A percentile compares a stretch with the other conserved stretches of the same genome.
Conservation (phyloP, 2,329 filamentous ascomycete species). For the Pezicula carpinea region DNA sequence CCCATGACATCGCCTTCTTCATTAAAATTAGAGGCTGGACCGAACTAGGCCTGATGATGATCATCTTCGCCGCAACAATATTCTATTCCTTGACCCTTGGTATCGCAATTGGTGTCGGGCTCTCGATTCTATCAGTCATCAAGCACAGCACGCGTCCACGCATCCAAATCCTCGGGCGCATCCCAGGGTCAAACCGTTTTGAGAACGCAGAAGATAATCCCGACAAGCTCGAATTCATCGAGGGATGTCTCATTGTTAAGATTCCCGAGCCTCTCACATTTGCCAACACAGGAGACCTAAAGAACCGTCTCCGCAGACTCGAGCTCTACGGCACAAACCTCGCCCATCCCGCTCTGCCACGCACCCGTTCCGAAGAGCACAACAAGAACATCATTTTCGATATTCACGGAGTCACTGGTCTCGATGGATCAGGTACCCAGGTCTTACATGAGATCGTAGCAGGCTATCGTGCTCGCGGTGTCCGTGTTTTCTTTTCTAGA, state of each 20-base stretch:
- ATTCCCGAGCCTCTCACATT: conserved; percentile 96
- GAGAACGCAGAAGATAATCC: conserved; percentile 77
- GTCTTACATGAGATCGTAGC: conserved; percentile 86
- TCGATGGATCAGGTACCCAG: conserved; percentile 91
- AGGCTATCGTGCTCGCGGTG: conserved; percentile 70
- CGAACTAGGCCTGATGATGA: conserved; percentile 79
- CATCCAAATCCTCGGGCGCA: conserved; percentile 91
- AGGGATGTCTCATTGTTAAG: conserved; percentile 92
- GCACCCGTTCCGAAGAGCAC: conserved; percentile 69
- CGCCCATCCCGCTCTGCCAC: conserved; percentile 83
- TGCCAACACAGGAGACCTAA: conserved; percentile 91
- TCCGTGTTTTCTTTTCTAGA: conserved; percentile 70
- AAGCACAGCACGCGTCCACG: conserved; percentile 86
- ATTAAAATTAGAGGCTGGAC: conserved; percentile 77
- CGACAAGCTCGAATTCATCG: conserved; percentile 77
- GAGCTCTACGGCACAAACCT: conserved; percentile 85
- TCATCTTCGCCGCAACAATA: conserved; percentile 88
- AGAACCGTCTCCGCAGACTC: conserved; percentile 73
- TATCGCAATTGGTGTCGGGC: conserved; percentile 87
- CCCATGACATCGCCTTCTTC: conserved; percentile 90
- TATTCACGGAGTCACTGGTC: conserved; percentile 91
- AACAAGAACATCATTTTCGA: conserved; percentile 96
- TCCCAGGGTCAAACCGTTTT: conserved; percentile 77
- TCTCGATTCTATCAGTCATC: conserved; percentile 86
- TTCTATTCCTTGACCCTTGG: conserved; percentile 93